Conservation (phyloP, 2,329 filamentous ascomycete species). For the Parasarocladium wereldwijsianum region DNA sequence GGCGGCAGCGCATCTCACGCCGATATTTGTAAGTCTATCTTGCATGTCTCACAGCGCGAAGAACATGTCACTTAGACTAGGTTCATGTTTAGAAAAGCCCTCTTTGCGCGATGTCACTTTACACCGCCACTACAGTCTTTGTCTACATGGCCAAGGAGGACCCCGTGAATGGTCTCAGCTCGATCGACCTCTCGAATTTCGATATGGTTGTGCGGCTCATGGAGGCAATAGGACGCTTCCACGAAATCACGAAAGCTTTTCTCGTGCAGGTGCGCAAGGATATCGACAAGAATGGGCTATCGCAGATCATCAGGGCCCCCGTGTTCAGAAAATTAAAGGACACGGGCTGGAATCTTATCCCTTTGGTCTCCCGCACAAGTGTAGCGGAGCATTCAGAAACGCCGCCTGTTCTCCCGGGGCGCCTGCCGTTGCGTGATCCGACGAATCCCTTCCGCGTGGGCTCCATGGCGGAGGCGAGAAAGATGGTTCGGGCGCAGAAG, state of each 20-base stretch:
- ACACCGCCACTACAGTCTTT: slow-evolving; percentile 73
- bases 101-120: slow-evolving; percentile 57
- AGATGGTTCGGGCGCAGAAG: too few relatives aligned
- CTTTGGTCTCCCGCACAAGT: slow-evolving; percentile 30
- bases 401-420: slow-evolving; percentile 25
- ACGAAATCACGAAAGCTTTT: slow-evolving; percentile 68
- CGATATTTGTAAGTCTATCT: slow-evolving; percentile 40
- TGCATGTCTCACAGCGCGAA: not conserved
- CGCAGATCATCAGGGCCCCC: slow-evolving; percentile 20
- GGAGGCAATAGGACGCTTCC: slow-evolving; percentile 58
- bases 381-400: slow-evolving; percentile 25
- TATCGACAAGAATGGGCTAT: slow-evolving; percentile 40
- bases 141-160: slow-evolving; percentile 61
- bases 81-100: slow-evolving; percentile 17
- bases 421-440: slow-evolving; percentile 23
- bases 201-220: slow-evolving; percentile 69
- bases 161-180: slow-evolving; percentile 42
- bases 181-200: slow-evolving; percentile 32
- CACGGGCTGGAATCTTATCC: slow-evolving; percentile 20
- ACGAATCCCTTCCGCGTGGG: too few relatives aligned
- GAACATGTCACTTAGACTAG: too few relatives aligned
- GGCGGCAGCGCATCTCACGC: slow-evolving; percentile 56
- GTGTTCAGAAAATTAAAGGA: slow-evolving; percentile 17
- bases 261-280: slow-evolving; percentile 77
- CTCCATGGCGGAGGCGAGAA: too few relatives aligned